Evolutionary conservation across 163 green algal species (phyloP), one percentile per base, ranked within the genome.

Genomic region (Prototheca cutis): DNA sequence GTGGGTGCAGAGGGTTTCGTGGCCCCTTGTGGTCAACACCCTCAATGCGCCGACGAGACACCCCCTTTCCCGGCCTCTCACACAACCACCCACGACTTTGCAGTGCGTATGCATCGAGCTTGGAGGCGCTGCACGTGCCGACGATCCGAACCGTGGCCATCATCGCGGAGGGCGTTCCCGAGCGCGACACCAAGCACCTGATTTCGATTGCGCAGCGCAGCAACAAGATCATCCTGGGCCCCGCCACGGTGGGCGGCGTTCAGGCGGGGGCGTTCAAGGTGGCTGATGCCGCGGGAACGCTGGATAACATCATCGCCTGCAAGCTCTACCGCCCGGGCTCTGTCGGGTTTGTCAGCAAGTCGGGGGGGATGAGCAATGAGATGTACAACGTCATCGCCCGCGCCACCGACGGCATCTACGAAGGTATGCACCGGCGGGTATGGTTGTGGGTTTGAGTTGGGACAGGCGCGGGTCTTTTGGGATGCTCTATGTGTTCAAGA

Each of bases 291-390:
- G 89, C 85, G 4, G 89, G 89, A 55, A 96, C 89, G 0, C 70
- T 97, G 49, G 88, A 96, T 58, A 97, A 96, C 83, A 96, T 96
- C 56, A 74, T 96, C n/a, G 74, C 79, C 23, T 97, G 88, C 84
- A 94, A 90, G 74, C 80, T 96, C 58, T 85, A 96, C 75, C 72
- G 89, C 33, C 87, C 87, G 5, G 88, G 88, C 51, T 86, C 70
- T 24, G 88, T 97, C 19, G 89, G 89, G 31, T 96, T 97, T 62
- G 89, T 90, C 73, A 52, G 23, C 72, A 96, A 96, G 74, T 84
- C 63, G 6, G 89, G 89, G 17, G 89, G 89, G 72, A 96, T 96
- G 89, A 86, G 68, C 48, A 96, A 96, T 62, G 89, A 96, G 68
- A 82, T 95, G 80, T 96, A 97, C 81, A 97, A 94, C 58, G 85